Base-by-base conservation (phyloP, 371 early-diverging fungal genomes). In the Mortierella sp. region DNA sequence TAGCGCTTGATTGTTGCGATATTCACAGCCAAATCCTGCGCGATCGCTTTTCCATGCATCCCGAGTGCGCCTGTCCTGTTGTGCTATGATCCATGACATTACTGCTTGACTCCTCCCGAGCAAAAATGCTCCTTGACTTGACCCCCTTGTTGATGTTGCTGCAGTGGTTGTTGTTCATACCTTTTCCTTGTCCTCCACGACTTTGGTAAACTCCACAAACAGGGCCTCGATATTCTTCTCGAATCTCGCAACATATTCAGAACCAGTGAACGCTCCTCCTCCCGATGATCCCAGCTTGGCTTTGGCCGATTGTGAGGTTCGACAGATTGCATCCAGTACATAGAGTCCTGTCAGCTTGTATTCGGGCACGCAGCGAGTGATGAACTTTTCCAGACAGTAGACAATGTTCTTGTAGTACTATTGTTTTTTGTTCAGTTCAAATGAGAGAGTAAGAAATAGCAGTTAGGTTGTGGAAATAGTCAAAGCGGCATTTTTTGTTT, bases 351-450 rank as follows among this genome's bases (percentile, higher is more conserved):
- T 90, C 69, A 93, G 85, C 72, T 92, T 92, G 88, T 89, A 90
- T 71, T 93, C 93, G 3, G 91, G 87, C 28, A 89, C 80, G 77
- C 93, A 91, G 54, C 90, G 91, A 31, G 88, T 88, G 54, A 92
- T 87, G 73, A 93, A 92, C 83, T 90, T 90, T 80, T 93, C 92
- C 74, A 92, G 79, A 67, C 82, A 75, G 76, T 90, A 88, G 44
- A 92, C 93, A 26, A 92, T 82, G 34, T 91, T 87, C 80, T 92
- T 93, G 91, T 92, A 93, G 77, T 89, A 84, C 92, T 93, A 80
- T 43, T 74, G 6, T 40, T 40, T 4, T 40, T 40, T 40, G 43
- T 40, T 19, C 31, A 2, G 43, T n/a, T 8, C 16, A 57, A 53
- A 31, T n/a, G 54, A 10, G 67, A 48, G 43, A 40, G 6, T 53